A percentile compares a stretch with the other conserved stretches of the same genome.
These are phyloP conservation scores for Plasmodium berghei DNA, from an alignment of 169 alveolate genomes.

Conservation along the genomic window DNA sequence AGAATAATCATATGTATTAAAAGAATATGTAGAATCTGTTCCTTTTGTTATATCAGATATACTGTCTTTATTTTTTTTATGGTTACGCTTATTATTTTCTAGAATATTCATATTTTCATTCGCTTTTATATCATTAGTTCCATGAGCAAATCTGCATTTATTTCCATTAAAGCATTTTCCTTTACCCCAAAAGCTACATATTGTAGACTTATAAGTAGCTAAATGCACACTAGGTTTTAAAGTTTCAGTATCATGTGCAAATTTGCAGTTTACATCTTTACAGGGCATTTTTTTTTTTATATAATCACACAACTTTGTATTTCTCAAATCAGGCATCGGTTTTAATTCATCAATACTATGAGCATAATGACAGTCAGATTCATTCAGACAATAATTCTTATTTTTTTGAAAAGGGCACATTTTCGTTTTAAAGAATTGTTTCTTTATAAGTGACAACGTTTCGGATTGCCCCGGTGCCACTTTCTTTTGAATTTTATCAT, in stretches of 20 bases:
- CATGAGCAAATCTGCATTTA: constrained; percentile 85
- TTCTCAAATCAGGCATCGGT: constrained; percentile 81
- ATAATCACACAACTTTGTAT: constrained; percentile 83
- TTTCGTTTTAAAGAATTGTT: constrained; percentile 74
- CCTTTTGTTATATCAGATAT: constrained; percentile 45
- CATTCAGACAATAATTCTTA: constrained; percentile 75
- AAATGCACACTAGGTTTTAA: constrained; percentile 82
- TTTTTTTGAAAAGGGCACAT: constrained; percentile 76
- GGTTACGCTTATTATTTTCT: constrained; percentile 13
- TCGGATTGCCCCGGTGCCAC: constrained; percentile 40
- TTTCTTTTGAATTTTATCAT: constrained; percentile 35
- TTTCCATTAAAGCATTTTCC: constrained; percentile 83
- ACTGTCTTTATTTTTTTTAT: constrained; percentile 26
- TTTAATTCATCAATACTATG: constrained; percentile 80
- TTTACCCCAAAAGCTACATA: constrained; percentile 83
- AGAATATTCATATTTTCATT: constrained; percentile 14
- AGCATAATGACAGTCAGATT: constrained; percentile 82
- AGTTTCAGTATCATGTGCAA: constrained; percentile 80
- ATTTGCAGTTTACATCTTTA: constrained; percentile 76
- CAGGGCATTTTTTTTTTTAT: constrained; percentile 73
- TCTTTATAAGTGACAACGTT: constrained; percentile 69
- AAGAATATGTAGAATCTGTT: constrained; percentile 61
- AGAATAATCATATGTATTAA: constrained; percentile 60
- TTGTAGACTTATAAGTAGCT: constrained; percentile 79
- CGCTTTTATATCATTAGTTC: constrained; percentile 77